Evolutionary conservation across 2,329 filamentous ascomycete genomes (phyloP), one percentile per base, ranked within the genome.

Genomic region (Cordyceps pruinosa): DNA sequence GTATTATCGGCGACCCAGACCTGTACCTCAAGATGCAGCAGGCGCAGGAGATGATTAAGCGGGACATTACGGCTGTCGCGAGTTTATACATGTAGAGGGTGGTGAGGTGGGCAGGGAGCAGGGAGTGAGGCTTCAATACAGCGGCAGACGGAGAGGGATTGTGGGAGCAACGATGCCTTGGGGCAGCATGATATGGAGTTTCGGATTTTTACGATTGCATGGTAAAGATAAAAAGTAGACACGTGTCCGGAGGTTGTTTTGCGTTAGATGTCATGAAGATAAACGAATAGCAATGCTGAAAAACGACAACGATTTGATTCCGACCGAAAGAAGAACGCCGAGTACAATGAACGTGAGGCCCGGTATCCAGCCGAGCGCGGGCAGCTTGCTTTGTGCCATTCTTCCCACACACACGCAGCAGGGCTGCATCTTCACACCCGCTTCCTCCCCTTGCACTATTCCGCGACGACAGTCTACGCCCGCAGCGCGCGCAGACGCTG

Each of bases 11-110:
- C 25, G 94, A 99, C 69, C 94, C 94, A 4, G 87, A 87, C 57
- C 75, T 99, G 63, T 97, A 96, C 71, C 84, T 87, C 63, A 99
- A 99, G 82, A 99, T 99, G 93, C 87, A 96, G 75, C 86, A 86
- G 61, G 95, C 93, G 64, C 93, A 97, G 80, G 94, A 99, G 78
- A 82, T 97, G 81, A 99, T 99, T 70, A 95, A 96, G 80, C 78
- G 94, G 67, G 94, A 97, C 70, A 94, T 96, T 55, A 95, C 90
- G 23, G 92, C 92, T 19, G 90, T 92, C 39, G 90, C 91, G 15
- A 90, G 87, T 70, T 73, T 96, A 67, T 96, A 95, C 68, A 92
- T 95, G 88, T 95, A 78, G 30, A 15, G 4, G 37, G 15, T 17
- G 37, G n/a, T 19, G 4, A n/a, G 37, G 12, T 3, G 9, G 37